Evolutionary conservation across 1,284 basidiomycete species (phyloP).

Genomic region (Coriolopsis trogii): DNA sequence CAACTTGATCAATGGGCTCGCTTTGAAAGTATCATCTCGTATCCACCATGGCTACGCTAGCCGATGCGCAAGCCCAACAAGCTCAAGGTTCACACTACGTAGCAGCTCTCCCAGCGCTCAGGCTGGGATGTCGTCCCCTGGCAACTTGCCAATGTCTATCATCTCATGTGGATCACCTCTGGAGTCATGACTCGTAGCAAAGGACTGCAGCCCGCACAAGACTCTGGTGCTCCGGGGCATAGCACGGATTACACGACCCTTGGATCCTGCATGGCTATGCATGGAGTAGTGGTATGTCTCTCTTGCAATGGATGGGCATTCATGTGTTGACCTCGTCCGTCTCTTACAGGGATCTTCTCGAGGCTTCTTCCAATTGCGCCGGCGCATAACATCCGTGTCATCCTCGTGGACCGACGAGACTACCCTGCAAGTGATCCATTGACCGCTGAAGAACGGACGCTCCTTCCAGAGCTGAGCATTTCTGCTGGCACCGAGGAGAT

Average conservation of each 20-base stretch:
- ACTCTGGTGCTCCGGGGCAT: not conserved
- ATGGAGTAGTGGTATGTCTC: not conserved
- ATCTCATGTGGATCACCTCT: no score
- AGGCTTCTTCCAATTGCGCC: conserved; percentile 12
- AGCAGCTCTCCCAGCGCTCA: no score
- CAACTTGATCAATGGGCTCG: no score
- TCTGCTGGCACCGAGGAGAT: not conserved
- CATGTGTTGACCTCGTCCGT: not conserved
- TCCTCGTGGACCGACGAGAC: conserved; percentile 17
- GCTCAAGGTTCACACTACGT: no score
- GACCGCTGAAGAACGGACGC: conserved; percentile 25
- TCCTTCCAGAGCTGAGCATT: not conserved
- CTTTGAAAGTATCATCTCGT: no score
- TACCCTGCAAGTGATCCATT: conserved; percentile 13
- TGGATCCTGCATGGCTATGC: not conserved
- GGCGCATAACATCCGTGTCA: conserved; percentile 9
- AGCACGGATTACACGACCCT: conserved; percentile 10
- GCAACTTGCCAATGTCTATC: no score
- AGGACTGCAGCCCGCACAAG: not conserved
- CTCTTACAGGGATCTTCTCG: conserved; percentile 7
- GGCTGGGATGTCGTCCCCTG: no score
- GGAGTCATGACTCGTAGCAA: not conserved
- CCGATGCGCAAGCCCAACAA: no score
- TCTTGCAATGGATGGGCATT: not conserved
- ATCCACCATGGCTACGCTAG: no score